Percentiles rank a stretch among this genome's conserved stretches.
Evolutionary conservation across 2,329 filamentous ascomycete genomes (phyloP).

Genomic region (Neurospora sp.): DNA sequence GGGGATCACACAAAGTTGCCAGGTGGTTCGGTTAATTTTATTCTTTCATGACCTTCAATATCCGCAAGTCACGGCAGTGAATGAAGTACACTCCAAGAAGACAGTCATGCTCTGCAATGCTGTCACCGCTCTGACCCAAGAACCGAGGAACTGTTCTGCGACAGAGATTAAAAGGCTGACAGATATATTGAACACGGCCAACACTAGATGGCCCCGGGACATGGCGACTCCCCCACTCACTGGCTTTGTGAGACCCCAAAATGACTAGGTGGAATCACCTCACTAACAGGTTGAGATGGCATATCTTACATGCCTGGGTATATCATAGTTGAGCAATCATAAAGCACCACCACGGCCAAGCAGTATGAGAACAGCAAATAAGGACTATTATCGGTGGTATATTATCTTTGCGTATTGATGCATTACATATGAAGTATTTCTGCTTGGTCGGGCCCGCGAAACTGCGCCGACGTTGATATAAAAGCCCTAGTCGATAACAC

Average conservation of each 20-base stretch:
- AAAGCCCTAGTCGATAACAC: not conserved
- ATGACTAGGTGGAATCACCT: not conserved
- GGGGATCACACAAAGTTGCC: not conserved
- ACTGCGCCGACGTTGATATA: not conserved
- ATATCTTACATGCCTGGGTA: not conserved
- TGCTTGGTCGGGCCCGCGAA: not conserved
- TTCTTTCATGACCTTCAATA: not conserved
- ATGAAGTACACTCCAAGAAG: not conserved
- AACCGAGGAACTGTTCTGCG: not conserved
- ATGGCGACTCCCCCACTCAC: not conserved
- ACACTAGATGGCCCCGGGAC: not conserved
- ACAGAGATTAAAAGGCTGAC: not conserved
- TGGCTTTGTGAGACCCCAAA: not conserved
- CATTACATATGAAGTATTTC: not conserved
- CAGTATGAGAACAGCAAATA: not conserved
- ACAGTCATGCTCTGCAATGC: not conserved
- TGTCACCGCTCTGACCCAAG: not conserved
- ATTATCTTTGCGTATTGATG: not conserved
- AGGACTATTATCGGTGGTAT: not conserved
- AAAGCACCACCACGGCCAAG: not conserved
- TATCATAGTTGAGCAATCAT: not conserved
- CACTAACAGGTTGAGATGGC: not conserved
- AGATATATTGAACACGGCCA: not conserved
- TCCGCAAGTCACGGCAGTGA: not conserved
- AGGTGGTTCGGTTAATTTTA: not conserved